Evolutionary conservation across 2,329 filamentous ascomycete species (phyloP), one percentile per base, ranked within the genome.

Genomic region (Anthostomella pinea): DNA sequence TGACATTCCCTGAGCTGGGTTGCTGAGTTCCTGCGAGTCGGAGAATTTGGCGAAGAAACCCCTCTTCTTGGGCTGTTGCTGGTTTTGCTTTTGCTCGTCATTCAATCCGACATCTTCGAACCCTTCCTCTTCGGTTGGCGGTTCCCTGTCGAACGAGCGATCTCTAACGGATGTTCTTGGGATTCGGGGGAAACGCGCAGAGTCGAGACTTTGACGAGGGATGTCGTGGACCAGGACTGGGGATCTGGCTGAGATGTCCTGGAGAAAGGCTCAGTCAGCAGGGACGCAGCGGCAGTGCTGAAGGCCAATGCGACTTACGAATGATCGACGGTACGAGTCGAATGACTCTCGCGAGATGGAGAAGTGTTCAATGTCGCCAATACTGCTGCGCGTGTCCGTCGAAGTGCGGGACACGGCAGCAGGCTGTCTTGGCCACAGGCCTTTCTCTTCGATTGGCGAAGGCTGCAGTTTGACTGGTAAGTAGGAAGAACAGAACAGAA

Each of bases 341-440:
- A 97, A 97, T 2, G 90, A 96, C 67, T 97, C 93, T 55, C 91
- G 79, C 23, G 90, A 95, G 60, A 97, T 97, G 46, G 85, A 88
- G 61, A 97, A 97, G 10, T 85, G 89, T 59, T 97, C 91, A 52
- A 89, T 90, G 45, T 95, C 88, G 53, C 82, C 81, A 41, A 87
- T 70, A 52, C 84, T 78, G 57, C 57, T 66, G 38, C 67, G 66
- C 20, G 69, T 74, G 48, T 78, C 73, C 48, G 68, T 72, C 5
- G 78, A 81, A 27, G 66, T 68, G 38, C 74, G 68, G 8, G 75
- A 72, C 9, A n/a, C n/a, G n/a, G 78, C 63, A 43, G 72, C 51
- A 7, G 52, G 70, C 45, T 71, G 67, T 49, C 71, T 70, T 17
- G 73, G 73, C 89, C 89, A 96, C 53, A 88, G 83, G 45, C 76